These are phyloP conservation scores for Arxiozyma telluris DNA, from an alignment of 1,139 yeast species.

Conservation along the genomic window DNA sequence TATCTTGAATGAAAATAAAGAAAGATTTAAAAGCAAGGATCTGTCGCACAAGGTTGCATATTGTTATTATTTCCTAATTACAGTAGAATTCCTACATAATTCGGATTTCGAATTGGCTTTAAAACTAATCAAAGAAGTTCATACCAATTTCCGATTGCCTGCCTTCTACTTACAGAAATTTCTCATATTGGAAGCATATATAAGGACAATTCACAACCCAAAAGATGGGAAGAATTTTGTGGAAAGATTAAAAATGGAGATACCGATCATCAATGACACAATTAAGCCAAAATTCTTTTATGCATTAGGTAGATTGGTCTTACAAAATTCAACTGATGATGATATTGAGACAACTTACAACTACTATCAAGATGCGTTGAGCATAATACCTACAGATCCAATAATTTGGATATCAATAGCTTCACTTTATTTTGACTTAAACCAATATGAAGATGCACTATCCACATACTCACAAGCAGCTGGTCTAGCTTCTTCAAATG, in stretches of 20 bases:
- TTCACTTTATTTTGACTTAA: slow-evolving; percentile 46
- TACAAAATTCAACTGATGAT: slow-evolving; percentile 10
- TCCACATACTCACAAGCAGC: slow-evolving; percentile 59
- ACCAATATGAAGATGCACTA: slow-evolving; percentile 55
- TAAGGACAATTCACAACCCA: slow-evolving; percentile 6
- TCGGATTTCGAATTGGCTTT: slow-evolving; percentile 4
- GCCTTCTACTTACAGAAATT: slow-evolving; percentile 10
- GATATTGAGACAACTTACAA: slow-evolving; percentile 34
- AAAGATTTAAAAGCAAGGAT: slow-evolving; percentile 7
- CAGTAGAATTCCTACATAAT: slow-evolving; percentile 7
- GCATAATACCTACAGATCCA: slow-evolving; percentile 46
- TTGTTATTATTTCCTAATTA: slow-evolving; percentile 11
- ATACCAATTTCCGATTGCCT: slow-evolving; percentile 10
- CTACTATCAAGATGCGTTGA: slow-evolving; percentile 48
- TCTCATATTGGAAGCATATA: slow-evolving; percentile 8
- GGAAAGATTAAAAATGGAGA: slow-evolving; percentile 8
- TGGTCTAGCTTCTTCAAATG: slow-evolving; percentile 11
- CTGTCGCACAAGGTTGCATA: slow-evolving; percentile 12
- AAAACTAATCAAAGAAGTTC: slow-evolving; percentile 8
- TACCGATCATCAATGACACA: slow-evolving; percentile 2
- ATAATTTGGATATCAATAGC: slow-evolving; percentile 63
- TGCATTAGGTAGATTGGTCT: slow-evolving; percentile 17
- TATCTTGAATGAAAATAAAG: slow-evolving; percentile 10
- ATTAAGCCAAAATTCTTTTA: slow-evolving; percentile 13
- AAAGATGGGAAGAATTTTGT: slow-evolving; percentile 5